Evolutionary conservation across 768 basidiomycete species (phyloP), one percentile per base, ranked within the genome.

Genomic region (Mycena amicta): DNA sequence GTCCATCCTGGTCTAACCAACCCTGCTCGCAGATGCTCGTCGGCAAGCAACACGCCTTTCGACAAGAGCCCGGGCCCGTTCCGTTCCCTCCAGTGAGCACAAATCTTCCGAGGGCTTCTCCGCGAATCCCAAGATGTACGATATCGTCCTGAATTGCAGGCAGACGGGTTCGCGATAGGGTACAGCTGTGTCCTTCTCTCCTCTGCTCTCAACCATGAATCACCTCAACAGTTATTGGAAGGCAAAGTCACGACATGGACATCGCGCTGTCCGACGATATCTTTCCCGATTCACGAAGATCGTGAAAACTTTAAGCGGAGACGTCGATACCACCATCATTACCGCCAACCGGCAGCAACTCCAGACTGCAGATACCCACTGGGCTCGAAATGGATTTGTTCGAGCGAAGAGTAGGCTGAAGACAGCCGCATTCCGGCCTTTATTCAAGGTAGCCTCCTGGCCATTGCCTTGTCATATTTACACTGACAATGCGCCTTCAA

Each of bases 81-180:
- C n/a, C n/a, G n/a, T n/a, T n/a, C n/a, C n/a, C n/a, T n/a, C n/a
- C n/a, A n/a, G n/a, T n/a, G n/a, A n/a, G n/a, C n/a, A n/a, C n/a
- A n/a, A n/a, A n/a, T n/a, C n/a, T n/a, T n/a, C n/a, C n/a, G n/a
- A n/a, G n/a, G n/a, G n/a, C n/a, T n/a, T n/a, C 74, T 89, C 63
- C 80, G 78, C 56, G 70, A 76, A 55, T 77, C 81, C 30, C 78
- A 84, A 51, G 80, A 79, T 11, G 77, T 85, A 71, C 73, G 4
- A 87, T 85, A 0, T 80, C 84, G 1, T 96, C 96, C 70, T 82
- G 97, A 64, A 92, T 99, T 47, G 97, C 95, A 12, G 97, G 97
- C 18, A 97, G 97, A 20, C 98, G 97, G 97, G 97, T 98, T 45
- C 80, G 97, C 67, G 97, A 99, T 73, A 99, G 98, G 88, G 96